Evolutionary conservation across 179 eudicot genomes (phyloP).

Genomic region (Drosera spatulata): DNA sequence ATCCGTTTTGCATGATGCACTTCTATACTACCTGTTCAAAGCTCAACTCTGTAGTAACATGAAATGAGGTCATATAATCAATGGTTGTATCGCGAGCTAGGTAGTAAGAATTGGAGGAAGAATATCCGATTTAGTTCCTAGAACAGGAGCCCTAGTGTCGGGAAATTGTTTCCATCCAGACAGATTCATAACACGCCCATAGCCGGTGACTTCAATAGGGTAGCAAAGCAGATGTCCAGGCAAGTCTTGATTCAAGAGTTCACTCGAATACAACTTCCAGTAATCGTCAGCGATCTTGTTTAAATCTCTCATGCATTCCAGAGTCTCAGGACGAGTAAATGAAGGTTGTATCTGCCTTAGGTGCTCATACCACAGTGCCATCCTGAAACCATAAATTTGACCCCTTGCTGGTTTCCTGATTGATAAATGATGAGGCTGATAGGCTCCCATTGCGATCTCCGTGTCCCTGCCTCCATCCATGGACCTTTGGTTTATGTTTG

Average conservation of each 20-base stretch:
- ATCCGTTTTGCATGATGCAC: too few species aligned
- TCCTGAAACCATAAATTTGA: constrained; percentile 39
- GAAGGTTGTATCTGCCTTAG: constrained; percentile 11
- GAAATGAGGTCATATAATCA: too few species aligned
- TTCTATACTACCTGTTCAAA: too few species aligned
- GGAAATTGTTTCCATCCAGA: constrained; percentile 42
- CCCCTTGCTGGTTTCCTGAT: constrained; percentile 22
- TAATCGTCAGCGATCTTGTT: constrained; percentile 32
- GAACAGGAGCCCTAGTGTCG: constrained; percentile 60
- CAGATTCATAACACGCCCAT: constrained; percentile 23
- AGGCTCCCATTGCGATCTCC: constrained; percentile 84
- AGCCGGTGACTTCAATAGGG: constrained; percentile 29
- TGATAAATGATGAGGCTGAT: constrained; percentile 51
- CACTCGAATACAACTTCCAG: constrained; percentile 37
- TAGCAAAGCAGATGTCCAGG: constrained; percentile 59
- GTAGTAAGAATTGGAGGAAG: constrained; percentile 59
- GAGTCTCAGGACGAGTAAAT: constrained; percentile 31
- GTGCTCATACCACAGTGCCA: constrained; percentile 69
- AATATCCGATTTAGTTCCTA: constrained; percentile 31
- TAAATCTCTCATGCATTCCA: constrained; percentile 31
- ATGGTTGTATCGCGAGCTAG: constrained; percentile 4
- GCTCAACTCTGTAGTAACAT: too few species aligned
- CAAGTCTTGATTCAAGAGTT: constrained; percentile 22
- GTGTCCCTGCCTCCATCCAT: constrained; percentile 76
- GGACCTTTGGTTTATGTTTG: constrained; percentile 77